phyloP scores from a whole-genome alignment of 2,329 filamentous ascomycete genomes.

The Aureobasidium vineae region DNA sequence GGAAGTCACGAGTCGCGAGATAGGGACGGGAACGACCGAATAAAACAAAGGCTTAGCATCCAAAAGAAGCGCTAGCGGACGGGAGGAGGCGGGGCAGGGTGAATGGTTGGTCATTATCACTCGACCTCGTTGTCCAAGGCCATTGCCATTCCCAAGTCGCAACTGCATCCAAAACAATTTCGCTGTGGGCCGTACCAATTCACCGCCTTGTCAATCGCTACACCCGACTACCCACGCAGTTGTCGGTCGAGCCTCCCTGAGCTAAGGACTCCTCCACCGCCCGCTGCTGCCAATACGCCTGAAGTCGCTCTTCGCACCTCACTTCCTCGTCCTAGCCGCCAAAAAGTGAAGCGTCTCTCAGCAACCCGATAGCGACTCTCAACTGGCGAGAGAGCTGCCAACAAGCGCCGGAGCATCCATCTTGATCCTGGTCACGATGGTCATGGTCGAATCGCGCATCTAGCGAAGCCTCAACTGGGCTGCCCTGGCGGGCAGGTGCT shows the following conservation, averaged over 20 bases:
- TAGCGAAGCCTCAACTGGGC: constrained; percentile 25
- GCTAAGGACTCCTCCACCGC: neutral
- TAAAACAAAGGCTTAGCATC: constrained; percentile 14
- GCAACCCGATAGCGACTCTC: neutral
- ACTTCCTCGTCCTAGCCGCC: neutral
- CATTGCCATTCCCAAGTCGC: constrained; percentile 19
- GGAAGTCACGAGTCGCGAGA: constrained; percentile 16
- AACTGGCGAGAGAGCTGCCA: neutral
- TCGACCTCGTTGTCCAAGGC: constrained; percentile 12
- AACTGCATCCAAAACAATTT: constrained; percentile 10
- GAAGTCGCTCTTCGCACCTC: neutral
- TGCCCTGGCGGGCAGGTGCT: constrained; percentile 28
- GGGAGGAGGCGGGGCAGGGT: constrained; percentile 13
- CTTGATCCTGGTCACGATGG: constrained; percentile 27
- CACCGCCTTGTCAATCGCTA: constrained; percentile 4
- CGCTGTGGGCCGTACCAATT: neutral
- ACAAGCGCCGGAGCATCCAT: constrained; percentile 21
- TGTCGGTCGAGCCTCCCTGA: neutral
- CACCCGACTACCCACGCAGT: neutral
- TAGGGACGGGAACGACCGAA: neutral
- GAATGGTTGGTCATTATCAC: constrained; percentile 17
- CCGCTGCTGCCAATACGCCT: neutral
- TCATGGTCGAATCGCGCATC: constrained; percentile 23
- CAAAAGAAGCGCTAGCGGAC: neutral
- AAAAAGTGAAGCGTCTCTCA: neutral